A percentile compares a stretch with the other conserved stretches of the same genome.
phyloP scores from a whole-genome alignment of 176 grass and related monocot species.

The Puya raimondii region DNA sequence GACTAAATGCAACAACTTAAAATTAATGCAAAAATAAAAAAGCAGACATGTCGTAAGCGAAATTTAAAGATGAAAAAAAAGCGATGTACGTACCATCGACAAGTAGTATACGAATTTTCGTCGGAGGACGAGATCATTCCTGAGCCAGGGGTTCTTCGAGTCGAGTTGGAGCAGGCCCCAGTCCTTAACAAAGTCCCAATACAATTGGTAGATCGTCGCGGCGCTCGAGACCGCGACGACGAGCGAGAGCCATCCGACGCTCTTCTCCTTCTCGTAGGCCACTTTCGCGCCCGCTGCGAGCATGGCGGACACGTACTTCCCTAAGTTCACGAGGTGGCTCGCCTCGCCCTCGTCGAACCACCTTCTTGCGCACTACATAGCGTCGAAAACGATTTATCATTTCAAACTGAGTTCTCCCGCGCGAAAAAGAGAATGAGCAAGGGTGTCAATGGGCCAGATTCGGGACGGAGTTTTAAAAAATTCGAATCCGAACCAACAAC shows the following conservation, averaged over 20 bases:
- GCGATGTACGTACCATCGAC: conserved; percentile 28
- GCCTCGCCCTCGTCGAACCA: conserved; percentile 82
- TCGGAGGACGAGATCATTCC: conserved; percentile 37
- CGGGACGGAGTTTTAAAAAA: no score
- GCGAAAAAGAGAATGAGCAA: no score
- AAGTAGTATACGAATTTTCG: conserved; percentile 31
- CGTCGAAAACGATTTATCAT: not conserved
- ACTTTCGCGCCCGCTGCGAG: conserved; percentile 27
- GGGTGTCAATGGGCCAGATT: no score
- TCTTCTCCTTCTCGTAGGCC: conserved; percentile 18
- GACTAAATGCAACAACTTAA: no score
- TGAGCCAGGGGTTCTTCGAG: conserved; percentile 28
- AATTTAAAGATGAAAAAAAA: not conserved
- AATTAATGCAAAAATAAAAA: no score
- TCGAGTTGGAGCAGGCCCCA: conserved; percentile 28
- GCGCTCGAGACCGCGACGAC: conserved; percentile 14
- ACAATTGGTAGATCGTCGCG: conserved; percentile 36
- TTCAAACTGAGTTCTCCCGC: not conserved
- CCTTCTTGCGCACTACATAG: conserved; percentile 77
- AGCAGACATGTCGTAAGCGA: no score
- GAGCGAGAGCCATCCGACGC: conserved; percentile 6
- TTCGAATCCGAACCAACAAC: no score
- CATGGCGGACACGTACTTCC: conserved; percentile 41
- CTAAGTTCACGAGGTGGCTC: conserved; percentile 32
- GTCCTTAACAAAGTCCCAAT: conserved; percentile 49